Evolutionary conservation across 2,329 filamentous ascomycete species (phyloP), one percentile per base, ranked within the genome.

Genomic region (Claviceps sp.): DNA sequence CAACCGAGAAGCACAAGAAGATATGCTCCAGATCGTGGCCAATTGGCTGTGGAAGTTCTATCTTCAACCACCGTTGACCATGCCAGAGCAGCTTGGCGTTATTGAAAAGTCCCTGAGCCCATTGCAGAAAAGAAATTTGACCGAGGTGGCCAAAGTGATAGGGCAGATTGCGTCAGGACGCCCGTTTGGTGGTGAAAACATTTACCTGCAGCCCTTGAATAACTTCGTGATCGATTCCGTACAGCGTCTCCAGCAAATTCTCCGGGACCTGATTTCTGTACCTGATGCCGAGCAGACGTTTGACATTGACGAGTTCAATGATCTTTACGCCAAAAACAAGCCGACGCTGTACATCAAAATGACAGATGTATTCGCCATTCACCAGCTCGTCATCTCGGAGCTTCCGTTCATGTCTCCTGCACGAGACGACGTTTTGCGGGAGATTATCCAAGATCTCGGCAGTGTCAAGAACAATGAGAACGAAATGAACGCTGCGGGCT

Each of bases 311-410:
- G 93, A 97, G 66, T 98, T 93, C 78, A 97, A 96, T 65, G 93
- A 98, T 63, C 77, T 98, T 6, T 97, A 97, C 64, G 87, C 91
- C 52, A 90, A 94, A 66, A 93, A 89, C 57, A 95, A 95, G 68
- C 93, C 93, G 6, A 97, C 91, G 0, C 76, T 98, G n/a, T 98
- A 97, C 72, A 95, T 98, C 73, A 98, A 98, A 72, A 91, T 98
- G 80, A 81, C 87, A 16, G 93, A 98, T 65, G 90, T 98, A 53
- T 97, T 98, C 66, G 87, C 91, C 48, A 91, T 98, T 54, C 94
- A 98, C 69, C 89, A 85, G 57, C 77, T 97, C 22, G 79, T 97
- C 51, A 84, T 88, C 3, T 76, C 83, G 24, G 89, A 97, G 60
- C 79, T 96, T 48, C 73, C 82, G 5, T 75, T 75, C 53, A 82